Percentiles rank a stretch among this genome's conserved stretches.
phyloP scores from a whole-genome alignment of 192 early-diverging fungal species.

The Coemansia furcata region DNA sequence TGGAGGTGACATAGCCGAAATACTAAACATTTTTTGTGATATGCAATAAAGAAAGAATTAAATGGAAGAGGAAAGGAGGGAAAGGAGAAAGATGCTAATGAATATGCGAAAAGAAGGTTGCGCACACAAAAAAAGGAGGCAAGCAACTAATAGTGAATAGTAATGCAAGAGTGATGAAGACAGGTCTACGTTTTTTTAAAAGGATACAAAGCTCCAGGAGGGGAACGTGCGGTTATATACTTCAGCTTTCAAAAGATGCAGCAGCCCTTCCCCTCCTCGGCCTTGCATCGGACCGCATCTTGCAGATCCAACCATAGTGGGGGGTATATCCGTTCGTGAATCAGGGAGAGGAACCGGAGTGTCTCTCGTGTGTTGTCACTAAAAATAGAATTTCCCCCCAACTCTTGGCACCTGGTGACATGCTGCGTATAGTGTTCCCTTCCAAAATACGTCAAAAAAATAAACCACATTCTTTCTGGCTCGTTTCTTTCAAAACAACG shows the following conservation, averaged over 20 bases:
- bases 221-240: constrained; percentile 1
- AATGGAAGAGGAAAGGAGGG: background rate
- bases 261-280: background rate
- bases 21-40: constrained; percentile 23
- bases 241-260: background rate
- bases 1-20: constrained; percentile 34
- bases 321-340: constrained; percentile 1
- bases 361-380: background rate
- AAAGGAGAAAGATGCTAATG: background rate
- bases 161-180: constrained; percentile 7
- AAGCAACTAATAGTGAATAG: background rate
- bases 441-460: background rate
- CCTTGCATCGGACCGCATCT: background rate
- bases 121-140: background rate
- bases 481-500: background rate
- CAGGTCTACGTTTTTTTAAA: background rate
- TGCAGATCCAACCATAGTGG: background rate
- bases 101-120: background rate
- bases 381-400: constrained; percentile 5
- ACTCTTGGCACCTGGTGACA: constrained; percentile 9
- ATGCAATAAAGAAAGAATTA: background rate
- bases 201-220: background rate
- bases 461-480: constrained; percentile 2
- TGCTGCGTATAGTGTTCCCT: background rate
- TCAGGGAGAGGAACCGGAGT: background rate